Evolutionary conservation across 108 stramenopile species (phyloP).

Genomic region (Schizochytrium sp.): DNA sequence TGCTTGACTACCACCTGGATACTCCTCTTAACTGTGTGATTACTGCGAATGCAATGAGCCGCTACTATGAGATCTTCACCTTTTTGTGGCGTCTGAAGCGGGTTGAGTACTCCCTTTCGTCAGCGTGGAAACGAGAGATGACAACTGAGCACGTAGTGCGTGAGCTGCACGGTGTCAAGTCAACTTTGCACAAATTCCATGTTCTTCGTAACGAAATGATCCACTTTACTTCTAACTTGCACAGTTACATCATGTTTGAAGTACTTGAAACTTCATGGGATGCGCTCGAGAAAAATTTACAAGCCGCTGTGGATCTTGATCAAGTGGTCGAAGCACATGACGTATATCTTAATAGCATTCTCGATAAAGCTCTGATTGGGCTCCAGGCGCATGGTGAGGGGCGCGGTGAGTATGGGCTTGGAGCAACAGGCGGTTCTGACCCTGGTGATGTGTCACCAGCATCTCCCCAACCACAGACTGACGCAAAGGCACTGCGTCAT

Average conservation of each 20-base stretch:
- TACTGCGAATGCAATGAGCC: constrained; percentile 77
- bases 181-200: constrained; percentile 84
- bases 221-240: constrained; percentile 93
- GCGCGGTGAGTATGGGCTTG: constrained; percentile 7
- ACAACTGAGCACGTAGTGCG: constrained; percentile 86
- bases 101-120: constrained; percentile 90
- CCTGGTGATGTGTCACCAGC: background rate
- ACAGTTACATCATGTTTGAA: constrained; percentile 97
- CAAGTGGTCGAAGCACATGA: constrained; percentile 91
- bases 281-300: constrained; percentile 77
- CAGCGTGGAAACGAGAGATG: constrained; percentile 91
- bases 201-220: constrained; percentile 92
- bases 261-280: constrained; percentile 95
- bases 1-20: constrained; percentile 89
- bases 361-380: constrained; percentile 81
- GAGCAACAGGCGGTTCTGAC: constrained; percentile 45
- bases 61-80: constrained; percentile 87
- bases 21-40: constrained; percentile 88
- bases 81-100: constrained; percentile 91
- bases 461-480: constrained; percentile 64
- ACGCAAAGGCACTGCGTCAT: constrained; percentile 64
- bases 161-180: constrained; percentile 74
- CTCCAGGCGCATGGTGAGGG: constrained; percentile 67
- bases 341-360: constrained; percentile 84
- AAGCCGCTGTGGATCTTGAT: constrained; percentile 85